These are phyloP conservation scores for Lepiota subincarnata DNA, from an alignment of 768 basidiomycete species.

Conservation along the genomic window DNA sequence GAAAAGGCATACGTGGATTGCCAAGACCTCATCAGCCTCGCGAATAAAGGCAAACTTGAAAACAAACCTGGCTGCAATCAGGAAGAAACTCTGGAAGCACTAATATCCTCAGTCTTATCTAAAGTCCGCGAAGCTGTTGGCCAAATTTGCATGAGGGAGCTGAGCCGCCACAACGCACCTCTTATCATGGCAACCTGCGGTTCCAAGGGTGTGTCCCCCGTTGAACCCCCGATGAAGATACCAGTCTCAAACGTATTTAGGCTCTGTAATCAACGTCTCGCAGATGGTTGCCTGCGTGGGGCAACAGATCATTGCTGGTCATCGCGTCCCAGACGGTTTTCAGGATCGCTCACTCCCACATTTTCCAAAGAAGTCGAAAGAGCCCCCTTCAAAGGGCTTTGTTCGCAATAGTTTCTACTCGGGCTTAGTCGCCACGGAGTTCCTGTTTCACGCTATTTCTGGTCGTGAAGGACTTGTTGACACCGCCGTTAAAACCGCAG, in stretches of 20 bases:
- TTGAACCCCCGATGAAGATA: background rate
- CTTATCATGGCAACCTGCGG: conserved; percentile 99
- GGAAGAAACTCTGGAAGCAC: conserved; percentile 95
- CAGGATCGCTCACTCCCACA: conserved; percentile 99
- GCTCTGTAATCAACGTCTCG: conserved; percentile 98
- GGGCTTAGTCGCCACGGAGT: conserved; percentile 90
- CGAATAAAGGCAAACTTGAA: conserved; percentile 87
- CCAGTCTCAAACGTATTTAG: conserved; percentile 25
- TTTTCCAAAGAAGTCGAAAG: conserved; percentile 94
- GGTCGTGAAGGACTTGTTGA: conserved; percentile 98
- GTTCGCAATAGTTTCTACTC: conserved; percentile 96
- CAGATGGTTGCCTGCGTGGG: conserved; percentile 99
- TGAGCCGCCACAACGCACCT: conserved; percentile 96
- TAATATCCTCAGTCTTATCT: conserved; percentile 89
- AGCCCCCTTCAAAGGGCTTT: conserved; percentile 97
- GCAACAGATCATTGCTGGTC: conserved; percentile 96
- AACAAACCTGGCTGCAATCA: conserved; percentile 98
- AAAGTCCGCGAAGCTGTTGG: conserved; percentile 96
- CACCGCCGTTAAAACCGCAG: conserved; percentile 99
- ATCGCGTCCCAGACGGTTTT: conserved; percentile 98
- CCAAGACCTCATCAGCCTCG: conserved; percentile 79
- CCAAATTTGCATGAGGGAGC: conserved; percentile 95
- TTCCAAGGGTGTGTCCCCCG: conserved; percentile 75
- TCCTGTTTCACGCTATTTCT: conserved; percentile 98
- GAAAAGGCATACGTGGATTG: conserved; percentile 87